Base-by-base conservation (phyloP, 2,329 filamentous ascomycete genomes). In the Fusarium papillatum region DNA sequence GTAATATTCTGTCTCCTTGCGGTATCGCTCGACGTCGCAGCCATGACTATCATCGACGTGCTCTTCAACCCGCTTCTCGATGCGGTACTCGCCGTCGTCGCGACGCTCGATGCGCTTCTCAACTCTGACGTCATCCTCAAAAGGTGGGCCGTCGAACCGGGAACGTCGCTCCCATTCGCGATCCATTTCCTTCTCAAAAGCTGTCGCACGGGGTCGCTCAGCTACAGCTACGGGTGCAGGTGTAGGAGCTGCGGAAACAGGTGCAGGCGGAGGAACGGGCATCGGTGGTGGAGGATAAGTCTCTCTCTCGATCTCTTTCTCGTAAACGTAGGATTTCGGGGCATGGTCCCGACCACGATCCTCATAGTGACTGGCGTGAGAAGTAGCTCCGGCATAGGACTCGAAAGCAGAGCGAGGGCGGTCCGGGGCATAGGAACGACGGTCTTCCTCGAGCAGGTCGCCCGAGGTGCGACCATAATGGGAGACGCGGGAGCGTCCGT, bases 1-100 rank as follows among this genome's bases (percentile, higher is more conserved):
- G 78, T 89, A 93, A 80, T 92, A 93, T 76, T 93, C 91, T 4
- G 90, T 90, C 80, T 93, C 91, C 81, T 88, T 89, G 78, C 88
- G 88, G 79, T 91, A 91, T 79, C 87, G 87, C 80, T 93, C 91
- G 50, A 92, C 79, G 22, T 92, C 89, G 68, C 85, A 86, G 55
- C 86, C 85, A 26, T 81, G 81, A 22, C 81, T 77, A 29, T 89
- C 87, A 55, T 88, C 87, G 34, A 86, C 82, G 60, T 86, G 86
- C 74, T 90, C 88, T 66, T 90, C 85, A 19, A 85, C 85, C 64
- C 88, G 88, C 76, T 88, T 88, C 76, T 92, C 89, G 72, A 91
- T 82, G 66, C 88, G 78, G 17, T 76, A 80, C 7, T 80, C 78
- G 11, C 78, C 87, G 50, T 88, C 86, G 63, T 85, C 85, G 67